Percentiles rank a stretch among this genome's conserved stretches.
These are phyloP conservation scores for Mycothermus thermophilus DNA, from an alignment of 495 filamentous ascomycete species.

Conservation along the genomic window DNA sequence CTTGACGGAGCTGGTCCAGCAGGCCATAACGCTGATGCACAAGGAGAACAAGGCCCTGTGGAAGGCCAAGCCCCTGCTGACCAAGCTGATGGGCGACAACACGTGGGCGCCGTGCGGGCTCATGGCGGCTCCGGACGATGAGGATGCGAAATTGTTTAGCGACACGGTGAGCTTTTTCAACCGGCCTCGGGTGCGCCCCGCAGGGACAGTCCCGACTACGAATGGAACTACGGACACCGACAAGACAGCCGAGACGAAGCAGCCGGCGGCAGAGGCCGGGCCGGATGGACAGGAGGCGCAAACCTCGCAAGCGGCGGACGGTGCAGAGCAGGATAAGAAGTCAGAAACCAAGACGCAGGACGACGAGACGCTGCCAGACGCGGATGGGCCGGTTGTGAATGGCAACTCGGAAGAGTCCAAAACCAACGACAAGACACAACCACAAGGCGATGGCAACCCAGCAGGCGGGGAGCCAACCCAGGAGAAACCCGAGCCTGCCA, in stretches of 20 bases:
- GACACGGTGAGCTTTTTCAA: constrained; percentile 21
- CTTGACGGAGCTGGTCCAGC: constrained; percentile 61
- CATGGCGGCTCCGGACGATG: constrained; percentile 43
- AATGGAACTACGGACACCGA: too few species aligned
- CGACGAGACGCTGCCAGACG: constrained; percentile 6
- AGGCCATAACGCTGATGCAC: constrained; percentile 55
- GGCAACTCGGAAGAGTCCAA: not conserved
- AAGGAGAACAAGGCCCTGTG: constrained; percentile 63
- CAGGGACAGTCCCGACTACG: too few species aligned
- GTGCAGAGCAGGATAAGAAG: constrained; percentile 9
- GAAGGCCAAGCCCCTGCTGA: constrained; percentile 64
- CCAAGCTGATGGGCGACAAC: constrained; percentile 63
- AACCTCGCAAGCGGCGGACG: not conserved
- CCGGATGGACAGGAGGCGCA: not conserved
- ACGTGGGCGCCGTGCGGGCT: constrained; percentile 62
- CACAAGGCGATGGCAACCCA: constrained; percentile 7
- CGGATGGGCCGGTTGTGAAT: not conserved
- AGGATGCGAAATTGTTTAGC: constrained; percentile 28
- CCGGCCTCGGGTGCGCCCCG: constrained; percentile 4
- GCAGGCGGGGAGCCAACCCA: not conserved
- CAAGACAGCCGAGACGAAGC: not conserved
- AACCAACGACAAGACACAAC: not conserved
- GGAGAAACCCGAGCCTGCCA: too few species aligned
- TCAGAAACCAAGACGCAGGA: constrained; percentile 6
- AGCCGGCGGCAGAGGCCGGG: not conserved